Base-by-base conservation (phyloP, 73 alveolate genomes). In the Blepharisma japonicum region DNA sequence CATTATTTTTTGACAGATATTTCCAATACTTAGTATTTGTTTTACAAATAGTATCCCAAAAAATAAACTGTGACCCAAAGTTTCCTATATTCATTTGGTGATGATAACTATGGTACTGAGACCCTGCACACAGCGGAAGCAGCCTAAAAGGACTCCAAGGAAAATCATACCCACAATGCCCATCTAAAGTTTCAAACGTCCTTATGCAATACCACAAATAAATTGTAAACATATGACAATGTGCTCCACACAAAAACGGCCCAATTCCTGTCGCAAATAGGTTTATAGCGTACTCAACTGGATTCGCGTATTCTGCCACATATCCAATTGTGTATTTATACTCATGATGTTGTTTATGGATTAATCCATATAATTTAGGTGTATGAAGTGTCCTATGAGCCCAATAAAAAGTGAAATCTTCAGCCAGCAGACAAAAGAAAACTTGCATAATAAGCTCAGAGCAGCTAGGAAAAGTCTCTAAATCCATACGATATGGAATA, bases 161-260 rank as follows among this genome's bases (percentile, higher is more conserved):
- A 55, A 87, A 79, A 18, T 87, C 89, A 56, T 83, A 83, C 56
- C 94, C 94, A 81, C 81, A 78, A 56, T 87, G 94, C 49, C 87
- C 94, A 45, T 87, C 94, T 1, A 71, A 68, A 8, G 94, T 68
- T 45, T 87, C 85, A n/a, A 71, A 77, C 6, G 80, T 47, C 66
- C 87, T 83, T 1, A 78, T 56, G 20, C 55, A 8, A 18, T 18
- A 18, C 91, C 91, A 87, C 67, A 83, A 39, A 61, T 66, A 61
- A 46, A 77, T 51, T 7, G 94, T 87, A 6, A 55, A 32, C n/a
- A 84, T 51, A 55, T 87, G 94, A 66, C 83, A 47, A 8, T 71
- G 45, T 0, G 77, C 23, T 23, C 88, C 89, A 6, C 51, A 55
- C 38, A 55, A 55, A 7, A 77, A 48, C 78, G 76, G 25, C 14